Evolutionary conservation across 2,329 filamentous ascomycete species (phyloP).

Genomic region (Aureobasidium pullulans): DNA sequence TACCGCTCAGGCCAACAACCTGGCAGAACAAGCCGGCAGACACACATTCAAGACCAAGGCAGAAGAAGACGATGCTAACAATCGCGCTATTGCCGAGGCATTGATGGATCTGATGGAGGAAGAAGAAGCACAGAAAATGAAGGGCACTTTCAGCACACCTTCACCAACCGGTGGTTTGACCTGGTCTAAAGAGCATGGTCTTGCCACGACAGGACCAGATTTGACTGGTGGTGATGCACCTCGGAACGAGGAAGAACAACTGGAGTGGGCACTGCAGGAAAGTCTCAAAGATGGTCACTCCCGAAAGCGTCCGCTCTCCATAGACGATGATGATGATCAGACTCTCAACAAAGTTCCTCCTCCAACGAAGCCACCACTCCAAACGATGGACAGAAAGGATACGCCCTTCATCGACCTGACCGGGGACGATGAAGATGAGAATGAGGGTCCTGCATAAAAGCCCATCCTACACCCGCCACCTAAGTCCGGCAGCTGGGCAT

Average conservation of each 20-base stretch:
- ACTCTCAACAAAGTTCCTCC: neutral
- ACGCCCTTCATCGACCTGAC: constrained; percentile 3
- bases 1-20: constrained; percentile 57
- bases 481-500: constrained; percentile 42
- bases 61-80: constrained; percentile 83
- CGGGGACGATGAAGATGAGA: neutral
- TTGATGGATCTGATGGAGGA: constrained; percentile 81
- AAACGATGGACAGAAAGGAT: neutral
- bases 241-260: constrained; percentile 29
- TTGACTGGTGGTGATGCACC: constrained; percentile 3
- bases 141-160: constrained; percentile 49
- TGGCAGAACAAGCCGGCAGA: constrained; percentile 58
- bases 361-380: neutral
- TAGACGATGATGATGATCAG: neutral
- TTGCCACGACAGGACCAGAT: constrained; percentile 21
- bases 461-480: neutral
- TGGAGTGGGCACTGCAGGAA: constrained; percentile 30
- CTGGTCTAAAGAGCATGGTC: constrained; percentile 31
- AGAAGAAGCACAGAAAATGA: constrained; percentile 49
- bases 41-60: constrained; percentile 77
- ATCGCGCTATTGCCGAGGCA: constrained; percentile 76
- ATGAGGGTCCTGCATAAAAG: neutral
- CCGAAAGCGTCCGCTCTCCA: constrained; percentile 4
- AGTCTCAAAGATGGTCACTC: constrained; percentile 19
- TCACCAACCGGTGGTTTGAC: constrained; percentile 43